phyloP scores from a whole-genome alignment of 2,329 filamentous ascomycete genomes.

The Cladorrhinum sp. region DNA sequence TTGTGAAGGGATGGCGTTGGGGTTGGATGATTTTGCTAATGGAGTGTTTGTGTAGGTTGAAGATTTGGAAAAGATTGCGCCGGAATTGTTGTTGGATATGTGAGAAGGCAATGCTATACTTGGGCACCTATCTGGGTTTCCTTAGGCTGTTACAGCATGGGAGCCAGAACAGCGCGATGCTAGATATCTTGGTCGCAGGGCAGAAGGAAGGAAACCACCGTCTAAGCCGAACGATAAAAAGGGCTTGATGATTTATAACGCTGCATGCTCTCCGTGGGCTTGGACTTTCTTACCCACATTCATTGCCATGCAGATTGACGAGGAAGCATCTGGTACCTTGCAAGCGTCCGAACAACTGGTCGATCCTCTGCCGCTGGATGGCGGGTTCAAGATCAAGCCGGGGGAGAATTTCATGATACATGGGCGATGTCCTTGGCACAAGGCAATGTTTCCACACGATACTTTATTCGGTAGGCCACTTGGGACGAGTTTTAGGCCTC shows the following conservation, averaged over 20 bases:
- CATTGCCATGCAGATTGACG: neutral
- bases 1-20: too few relatives aligned
- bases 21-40: conserved; percentile 49
- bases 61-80: conserved; percentile 83
- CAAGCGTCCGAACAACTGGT: neutral
- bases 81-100: conserved; percentile 82
- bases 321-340: neutral
- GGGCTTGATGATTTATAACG: too few relatives aligned
- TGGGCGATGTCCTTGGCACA: neutral
- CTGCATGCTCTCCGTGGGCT: too few relatives aligned
- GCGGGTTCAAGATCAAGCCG: neutral
- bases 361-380: neutral
- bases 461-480: neutral
- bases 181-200: too few relatives aligned
- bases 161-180: too few relatives aligned
- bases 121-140: too few relatives aligned
- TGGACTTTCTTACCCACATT: too few relatives aligned
- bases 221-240: too few relatives aligned
- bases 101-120: conserved; percentile 39
- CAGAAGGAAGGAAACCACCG: too few relatives aligned
- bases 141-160: too few relatives aligned
- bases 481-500: neutral
- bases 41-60: conserved; percentile 77
- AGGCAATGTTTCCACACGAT: neutral
- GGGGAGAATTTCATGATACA: neutral